These are phyloP conservation scores for Phoma sp. DNA, from an alignment of 2,329 filamentous ascomycete genomes.

Conservation along the genomic window DNA sequence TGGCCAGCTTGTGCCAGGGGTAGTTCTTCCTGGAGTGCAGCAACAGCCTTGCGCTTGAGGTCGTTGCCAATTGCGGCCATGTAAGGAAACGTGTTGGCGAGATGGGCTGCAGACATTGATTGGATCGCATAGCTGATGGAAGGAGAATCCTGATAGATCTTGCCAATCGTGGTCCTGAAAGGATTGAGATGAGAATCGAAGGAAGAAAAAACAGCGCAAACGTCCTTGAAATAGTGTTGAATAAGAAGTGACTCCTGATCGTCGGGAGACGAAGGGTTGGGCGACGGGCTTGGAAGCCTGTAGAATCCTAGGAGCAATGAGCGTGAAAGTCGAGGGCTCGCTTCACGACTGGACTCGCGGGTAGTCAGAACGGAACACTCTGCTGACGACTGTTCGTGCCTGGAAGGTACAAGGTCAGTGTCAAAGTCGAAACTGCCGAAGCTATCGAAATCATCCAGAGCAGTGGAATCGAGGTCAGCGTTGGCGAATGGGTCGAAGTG, in stretches of 20 bases:
- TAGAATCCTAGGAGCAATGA: slow-evolving; percentile 51
- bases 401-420: slow-evolving; percentile 24
- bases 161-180: slow-evolving; percentile 64
- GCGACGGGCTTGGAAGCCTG: slow-evolving; percentile 43
- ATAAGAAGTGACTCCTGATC: slow-evolving; percentile 63
- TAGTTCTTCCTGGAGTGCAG: slow-evolving; percentile 58
- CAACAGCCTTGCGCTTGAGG: slow-evolving; percentile 60
- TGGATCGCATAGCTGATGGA: slow-evolving; percentile 67
- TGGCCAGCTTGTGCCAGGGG: slow-evolving; percentile 52
- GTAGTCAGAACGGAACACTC: slow-evolving; percentile 20
- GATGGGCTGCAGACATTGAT: slow-evolving; percentile 68
- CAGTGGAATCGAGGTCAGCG: slow-evolving; percentile 34
- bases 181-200: slow-evolving; percentile 69
- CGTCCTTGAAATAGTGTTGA: slow-evolving; percentile 69
- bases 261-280: slow-evolving; percentile 43
- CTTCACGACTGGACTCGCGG: slow-evolving; percentile 26
- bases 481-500: slow-evolving; percentile 34
- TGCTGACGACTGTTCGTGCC: slow-evolving; percentile 25
- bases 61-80: slow-evolving; percentile 59
- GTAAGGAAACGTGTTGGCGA: slow-evolving; percentile 63
- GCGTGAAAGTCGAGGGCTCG: slow-evolving; percentile 39
- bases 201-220: slow-evolving; percentile 67
- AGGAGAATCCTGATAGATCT: slow-evolving; percentile 63
- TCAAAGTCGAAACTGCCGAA: slow-evolving; percentile 31
- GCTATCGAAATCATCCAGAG: slow-evolving; percentile 12